phyloP scores from a whole-genome alignment of 2,329 filamentous ascomycete genomes.

The Microcera coccophila region DNA sequence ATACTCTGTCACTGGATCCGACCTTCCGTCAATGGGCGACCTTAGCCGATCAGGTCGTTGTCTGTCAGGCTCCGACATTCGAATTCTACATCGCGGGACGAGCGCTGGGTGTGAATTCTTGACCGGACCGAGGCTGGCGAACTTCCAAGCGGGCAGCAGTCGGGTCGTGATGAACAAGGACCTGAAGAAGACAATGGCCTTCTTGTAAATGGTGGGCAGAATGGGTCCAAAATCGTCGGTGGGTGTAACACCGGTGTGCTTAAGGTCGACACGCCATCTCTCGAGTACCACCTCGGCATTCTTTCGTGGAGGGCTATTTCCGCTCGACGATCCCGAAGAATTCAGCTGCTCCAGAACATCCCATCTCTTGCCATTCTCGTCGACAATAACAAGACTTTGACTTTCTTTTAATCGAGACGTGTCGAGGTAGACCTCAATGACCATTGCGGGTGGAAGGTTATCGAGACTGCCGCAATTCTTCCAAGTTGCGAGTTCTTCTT shows the following conservation, averaged over 20 bases:
- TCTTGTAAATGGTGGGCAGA: constrained; percentile 91
- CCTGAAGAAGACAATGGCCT: constrained; percentile 90
- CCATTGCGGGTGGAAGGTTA: constrained; percentile 73
- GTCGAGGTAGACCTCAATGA: constrained; percentile 89
- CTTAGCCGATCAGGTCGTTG: constrained; percentile 62
- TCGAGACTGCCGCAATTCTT: constrained; percentile 73
- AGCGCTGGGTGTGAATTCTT: constrained; percentile 67
- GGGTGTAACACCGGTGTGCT: constrained; percentile 46
- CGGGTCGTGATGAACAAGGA: constrained; percentile 80
- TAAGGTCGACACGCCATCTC: constrained; percentile 83
- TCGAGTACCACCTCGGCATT: constrained; percentile 79
- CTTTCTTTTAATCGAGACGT: constrained; percentile 72
- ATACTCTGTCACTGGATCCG: constrained; percentile 62
- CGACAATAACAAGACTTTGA: constrained; percentile 81
- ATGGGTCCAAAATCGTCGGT: constrained; percentile 57
- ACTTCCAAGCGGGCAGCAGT: constrained; percentile 81
- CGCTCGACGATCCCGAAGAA: constrained; percentile 53
- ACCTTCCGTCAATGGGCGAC: constrained; percentile 36
- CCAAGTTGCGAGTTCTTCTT: constrained; percentile 77
- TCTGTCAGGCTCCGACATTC: constrained; percentile 55
- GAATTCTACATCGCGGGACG: constrained; percentile 75
- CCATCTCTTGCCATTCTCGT: constrained; percentile 88
- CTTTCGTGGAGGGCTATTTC: constrained; percentile 40
- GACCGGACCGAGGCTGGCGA: constrained; percentile 66
- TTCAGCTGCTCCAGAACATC: constrained; percentile 83